Base-by-base conservation (phyloP, 148 eudicot genomes). In the Chenopodium suecicum region DNA sequence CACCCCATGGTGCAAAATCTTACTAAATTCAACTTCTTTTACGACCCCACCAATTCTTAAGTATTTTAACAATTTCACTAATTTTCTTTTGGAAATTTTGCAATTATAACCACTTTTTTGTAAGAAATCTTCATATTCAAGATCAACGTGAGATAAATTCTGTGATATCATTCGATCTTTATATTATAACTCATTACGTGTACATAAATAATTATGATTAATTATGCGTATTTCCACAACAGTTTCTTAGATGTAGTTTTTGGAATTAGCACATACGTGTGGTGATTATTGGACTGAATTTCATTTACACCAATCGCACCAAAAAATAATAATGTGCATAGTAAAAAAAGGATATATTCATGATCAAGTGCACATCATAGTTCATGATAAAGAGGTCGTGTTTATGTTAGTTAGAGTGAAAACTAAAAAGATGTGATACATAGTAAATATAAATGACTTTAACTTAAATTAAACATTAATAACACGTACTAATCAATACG, bases 31-130 rank as follows among this genome's bases (percentile, higher is more conserved):
- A 83, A 70, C 69, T 27, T 70, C 73, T 84, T 31, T 27, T 56
- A 17, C 25, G 78, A 68, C 83, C 83, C 86, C 80, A 77, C 83
- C 73, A 74, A 41, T 74, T 74, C 22, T 31, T 52, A 25, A 74
- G 41, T 74, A 32, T n/a, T 27, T 25, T 25, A 23, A 70, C 62
- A 70, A 69, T 70, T 6, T 19, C 29, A 54, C 17, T 79, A 69
- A 79, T 70, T 69, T 52, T 29, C 70, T 69, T 70, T 50, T 71
- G 41, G 44, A 37, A 70, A 54, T 10, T 70, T 56, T 70, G 68
- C 4, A 79, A 70, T 79, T 20, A 79, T 70, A 52, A 52, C 67
- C 32, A 47, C 56, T 67, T 50, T 29, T 25, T 10, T 78, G 58
- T 66, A 47, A 27, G 29, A 34, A 78, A 78, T 7, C 50, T 76